phyloP scores from a whole-genome alignment of 1,284 basidiomycete genomes.

The Tetrapyrgos nigripes region DNA sequence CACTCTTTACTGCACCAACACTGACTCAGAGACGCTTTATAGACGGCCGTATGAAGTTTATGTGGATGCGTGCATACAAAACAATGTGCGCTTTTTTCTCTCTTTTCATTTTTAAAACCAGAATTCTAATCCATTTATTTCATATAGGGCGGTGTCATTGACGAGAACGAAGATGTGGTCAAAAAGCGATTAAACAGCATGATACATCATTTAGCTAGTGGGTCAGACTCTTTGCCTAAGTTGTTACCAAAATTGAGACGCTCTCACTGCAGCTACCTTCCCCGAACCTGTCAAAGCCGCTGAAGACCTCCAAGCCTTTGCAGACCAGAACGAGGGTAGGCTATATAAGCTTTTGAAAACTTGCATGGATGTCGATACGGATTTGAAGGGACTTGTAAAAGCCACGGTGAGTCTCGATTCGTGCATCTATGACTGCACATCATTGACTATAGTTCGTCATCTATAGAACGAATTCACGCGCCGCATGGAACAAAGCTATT shows the following conservation, averaged over 20 bases:
- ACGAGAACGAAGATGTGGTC: conserved; percentile 73
- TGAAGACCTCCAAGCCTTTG: conserved; percentile 86
- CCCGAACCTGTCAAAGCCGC: conserved; percentile 77
- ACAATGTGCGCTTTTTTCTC: conserved; percentile 9
- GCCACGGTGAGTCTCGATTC: conserved; percentile 58
- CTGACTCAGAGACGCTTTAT: background rate
- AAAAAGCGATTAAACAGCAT: conserved; percentile 60
- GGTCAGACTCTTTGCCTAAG: too few species aligned
- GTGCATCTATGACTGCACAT: background rate
- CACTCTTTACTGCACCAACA: background rate
- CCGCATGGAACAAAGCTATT: conserved; percentile 74
- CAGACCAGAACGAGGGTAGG: conserved; percentile 85
- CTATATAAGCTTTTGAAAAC: conserved; percentile 86
- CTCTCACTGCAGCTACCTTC: conserved; percentile 50
- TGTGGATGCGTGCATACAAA: conserved; percentile 7
- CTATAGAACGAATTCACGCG: conserved; percentile 78
- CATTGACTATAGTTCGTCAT: background rate
- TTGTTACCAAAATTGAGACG: conserved; percentile 21
- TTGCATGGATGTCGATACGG: conserved; percentile 84
- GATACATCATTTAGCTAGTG: conserved; percentile 69
- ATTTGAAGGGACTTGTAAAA: conserved; percentile 84
- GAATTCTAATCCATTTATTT: too few species aligned
- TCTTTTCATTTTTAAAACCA: background rate
- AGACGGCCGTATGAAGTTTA: conserved; percentile 9
- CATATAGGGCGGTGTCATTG: conserved; percentile 55